Conservation (phyloP, 371 early-diverging fungal species). For the Catenaria anguillulae region DNA sequence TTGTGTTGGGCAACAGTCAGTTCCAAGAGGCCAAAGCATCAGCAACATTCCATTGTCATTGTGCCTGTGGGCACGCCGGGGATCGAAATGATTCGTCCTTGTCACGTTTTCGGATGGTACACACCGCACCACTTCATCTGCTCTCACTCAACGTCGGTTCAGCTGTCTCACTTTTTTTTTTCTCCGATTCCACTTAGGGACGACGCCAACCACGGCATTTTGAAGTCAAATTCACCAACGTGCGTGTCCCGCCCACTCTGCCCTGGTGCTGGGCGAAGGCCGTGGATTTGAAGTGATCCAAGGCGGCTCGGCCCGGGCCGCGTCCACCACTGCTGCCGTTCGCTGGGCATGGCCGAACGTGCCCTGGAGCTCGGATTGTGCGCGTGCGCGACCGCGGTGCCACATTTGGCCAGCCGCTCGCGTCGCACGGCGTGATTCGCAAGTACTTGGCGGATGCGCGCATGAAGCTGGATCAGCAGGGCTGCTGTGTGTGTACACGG, state of each 20-base stretch:
- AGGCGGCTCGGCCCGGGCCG: slow-evolving; percentile 87
- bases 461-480: slow-evolving; percentile 79
- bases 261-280: slow-evolving; percentile 84
- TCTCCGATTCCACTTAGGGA: too few relatives aligned
- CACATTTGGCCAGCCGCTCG: slow-evolving; percentile 70
- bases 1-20: slow-evolving; percentile 67
- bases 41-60: slow-evolving; percentile 76
- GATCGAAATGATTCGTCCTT: slow-evolving; percentile 63
- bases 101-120: slow-evolving; percentile 84
- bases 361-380: slow-evolving; percentile 65
- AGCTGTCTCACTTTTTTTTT: neutral
- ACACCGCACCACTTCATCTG: slow-evolving; percentile 78
- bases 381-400: slow-evolving; percentile 66
- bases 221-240: slow-evolving; percentile 79
- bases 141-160: neutral
- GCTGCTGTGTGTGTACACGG: slow-evolving; percentile 74
- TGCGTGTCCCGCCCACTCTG: slow-evolving; percentile 63
- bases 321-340: slow-evolving; percentile 54
- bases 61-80: slow-evolving; percentile 82
- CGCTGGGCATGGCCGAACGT: slow-evolving; percentile 87
- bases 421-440: slow-evolving; percentile 63
- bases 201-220: slow-evolving; percentile 89
- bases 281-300: slow-evolving; percentile 94
- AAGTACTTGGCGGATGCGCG: slow-evolving; percentile 69
- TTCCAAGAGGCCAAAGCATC: slow-evolving; percentile 37